Conservation (phyloP, 345 rosid species). For the Citrus trifoliata region DNA sequence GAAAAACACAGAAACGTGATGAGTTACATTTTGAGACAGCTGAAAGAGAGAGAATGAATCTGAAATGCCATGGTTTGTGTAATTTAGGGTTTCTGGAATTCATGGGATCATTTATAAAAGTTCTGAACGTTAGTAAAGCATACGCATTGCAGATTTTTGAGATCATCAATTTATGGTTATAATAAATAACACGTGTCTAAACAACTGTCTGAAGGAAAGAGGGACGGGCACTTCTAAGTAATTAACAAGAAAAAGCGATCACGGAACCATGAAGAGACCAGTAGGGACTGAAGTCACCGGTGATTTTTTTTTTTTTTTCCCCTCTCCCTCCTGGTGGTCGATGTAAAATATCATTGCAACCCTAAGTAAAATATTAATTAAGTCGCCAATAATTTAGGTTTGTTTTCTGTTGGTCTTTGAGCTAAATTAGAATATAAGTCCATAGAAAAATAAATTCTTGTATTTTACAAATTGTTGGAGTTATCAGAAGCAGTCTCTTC, state of each 20-base stretch:
- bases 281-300: no score
- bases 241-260: background rate
- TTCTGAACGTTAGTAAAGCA: background rate
- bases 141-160: background rate
- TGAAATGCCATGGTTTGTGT: background rate
- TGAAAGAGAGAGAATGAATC: background rate
- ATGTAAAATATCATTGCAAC: no score
- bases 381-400: no score
- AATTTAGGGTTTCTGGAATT: background rate
- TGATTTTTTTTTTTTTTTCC: no score
- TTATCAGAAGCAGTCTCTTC: no score
- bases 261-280: no score
- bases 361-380: no score
- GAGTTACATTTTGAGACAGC: background rate
- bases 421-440: no score
- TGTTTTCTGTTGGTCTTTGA: no score
- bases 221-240: background rate
- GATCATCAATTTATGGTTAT: conserved; percentile 21
- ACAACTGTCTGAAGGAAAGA: background rate
- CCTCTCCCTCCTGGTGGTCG: no score
- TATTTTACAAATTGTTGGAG: no score
- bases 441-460: no score
- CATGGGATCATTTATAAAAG: background rate
- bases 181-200: conserved; percentile 23
- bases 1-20: background rate